These are phyloP conservation scores for Candida lessepsii DNA, from an alignment of 805 yeast species.

Conservation along the genomic window DNA sequence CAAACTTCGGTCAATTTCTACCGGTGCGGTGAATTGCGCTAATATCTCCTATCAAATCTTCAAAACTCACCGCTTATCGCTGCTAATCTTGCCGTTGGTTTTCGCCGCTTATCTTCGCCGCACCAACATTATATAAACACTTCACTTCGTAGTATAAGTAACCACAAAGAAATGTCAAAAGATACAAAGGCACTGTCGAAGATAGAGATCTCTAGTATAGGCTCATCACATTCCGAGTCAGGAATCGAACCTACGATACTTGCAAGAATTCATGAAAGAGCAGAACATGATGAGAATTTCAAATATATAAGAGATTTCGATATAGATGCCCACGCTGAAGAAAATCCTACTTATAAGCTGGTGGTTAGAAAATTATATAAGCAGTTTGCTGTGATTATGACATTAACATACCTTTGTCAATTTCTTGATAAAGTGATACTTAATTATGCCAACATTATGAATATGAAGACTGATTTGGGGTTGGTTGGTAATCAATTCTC, in stretches of 20 bases:
- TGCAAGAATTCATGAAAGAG: conserved; percentile 4
- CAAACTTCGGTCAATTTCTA: no score
- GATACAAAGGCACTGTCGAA: no score
- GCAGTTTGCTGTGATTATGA: conserved; percentile 16
- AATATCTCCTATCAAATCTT: no score
- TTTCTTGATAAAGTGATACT: conserved; percentile 17
- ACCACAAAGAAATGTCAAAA: no score
- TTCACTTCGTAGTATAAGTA: no score
- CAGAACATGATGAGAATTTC: conserved; percentile 14
- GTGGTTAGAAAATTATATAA: conserved; percentile 16
- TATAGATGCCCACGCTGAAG: conserved; percentile 18
- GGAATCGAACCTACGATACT: neutral
- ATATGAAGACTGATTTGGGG: conserved; percentile 28
- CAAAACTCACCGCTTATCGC: no score
- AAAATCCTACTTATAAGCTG: conserved; percentile 9
- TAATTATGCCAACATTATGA: conserved; percentile 29
- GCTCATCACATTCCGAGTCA: neutral
- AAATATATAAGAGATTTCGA: conserved; percentile 17
- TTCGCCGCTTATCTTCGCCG: no score
- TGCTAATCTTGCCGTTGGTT: no score
- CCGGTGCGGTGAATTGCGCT: no score
- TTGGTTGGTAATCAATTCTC: conserved; percentile 29
- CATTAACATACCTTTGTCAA: conserved; percentile 8
- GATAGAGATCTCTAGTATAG: conserved; percentile 2
- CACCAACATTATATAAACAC: no score